A percentile compares a stretch with the other conserved stretches of the same genome.
phyloP scores from a whole-genome alignment of 768 basidiomycete species.

The Calocybe gangraenosa region DNA sequence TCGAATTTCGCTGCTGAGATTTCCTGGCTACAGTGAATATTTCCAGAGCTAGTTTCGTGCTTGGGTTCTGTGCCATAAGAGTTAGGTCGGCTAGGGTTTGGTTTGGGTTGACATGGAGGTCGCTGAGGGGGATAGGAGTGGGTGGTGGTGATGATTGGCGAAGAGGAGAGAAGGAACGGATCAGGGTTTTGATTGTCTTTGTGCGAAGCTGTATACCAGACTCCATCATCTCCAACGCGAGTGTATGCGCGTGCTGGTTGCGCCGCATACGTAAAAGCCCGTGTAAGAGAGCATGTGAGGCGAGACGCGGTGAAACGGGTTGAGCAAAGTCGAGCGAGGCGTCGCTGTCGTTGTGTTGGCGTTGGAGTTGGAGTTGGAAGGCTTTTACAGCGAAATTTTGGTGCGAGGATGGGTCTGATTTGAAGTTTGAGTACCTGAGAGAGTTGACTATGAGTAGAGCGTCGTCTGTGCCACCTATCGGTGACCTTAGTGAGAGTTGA shows the following conservation, averaged over 20 bases:
- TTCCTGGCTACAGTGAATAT: conserved; percentile 52
- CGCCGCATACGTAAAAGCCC: conserved; percentile 52
- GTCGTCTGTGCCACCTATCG: conserved; percentile 36
- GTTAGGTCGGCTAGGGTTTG: conserved; percentile 26
- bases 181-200: conserved; percentile 45
- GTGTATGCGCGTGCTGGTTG: conserved; percentile 40
- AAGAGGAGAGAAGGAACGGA: conserved; percentile 20
- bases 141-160: conserved; percentile 11
- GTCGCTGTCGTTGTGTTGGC: conserved; percentile 2
- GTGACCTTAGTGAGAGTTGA: conserved; percentile 35
- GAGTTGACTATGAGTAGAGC: conserved; percentile 59
- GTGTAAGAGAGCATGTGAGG: conserved; percentile 64
- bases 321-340: conserved; percentile 42
- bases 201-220: conserved; percentile 47
- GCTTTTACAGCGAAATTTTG: conserved; percentile 14
- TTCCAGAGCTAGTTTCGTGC: conserved; percentile 46
- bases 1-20: conserved; percentile 49
- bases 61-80: conserved; percentile 31
- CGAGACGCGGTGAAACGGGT: conserved; percentile 52
- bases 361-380: conserved; percentile 23
- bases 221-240: conserved; percentile 49
- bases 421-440: conserved; percentile 37
- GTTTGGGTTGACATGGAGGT: conserved; percentile 16
- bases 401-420: conserved; percentile 15
- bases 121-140: conserved; percentile 5